These are phyloP conservation scores for Coemansia brasiliensis DNA, from an alignment of 192 early-diverging fungal species.

Conservation along the genomic window DNA sequence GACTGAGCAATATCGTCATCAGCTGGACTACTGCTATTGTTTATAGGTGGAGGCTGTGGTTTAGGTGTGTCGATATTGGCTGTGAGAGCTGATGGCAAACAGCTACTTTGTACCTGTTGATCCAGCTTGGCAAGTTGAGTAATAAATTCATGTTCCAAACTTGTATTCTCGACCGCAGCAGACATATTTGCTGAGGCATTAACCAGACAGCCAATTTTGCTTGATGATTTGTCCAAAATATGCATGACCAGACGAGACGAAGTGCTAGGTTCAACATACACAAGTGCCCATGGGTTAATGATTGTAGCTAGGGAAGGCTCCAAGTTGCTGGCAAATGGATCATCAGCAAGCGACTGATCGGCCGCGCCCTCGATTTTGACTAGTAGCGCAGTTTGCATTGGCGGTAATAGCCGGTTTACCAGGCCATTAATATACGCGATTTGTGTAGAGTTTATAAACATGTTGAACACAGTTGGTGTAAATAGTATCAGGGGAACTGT, in stretches of 20 bases:
- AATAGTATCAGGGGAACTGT: constrained; percentile 34
- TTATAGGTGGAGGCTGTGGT: no score
- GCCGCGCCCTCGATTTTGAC: constrained; percentile 13
- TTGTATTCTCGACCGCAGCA: no score
- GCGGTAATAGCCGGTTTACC: constrained; percentile 2
- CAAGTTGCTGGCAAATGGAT: constrained; percentile 24
- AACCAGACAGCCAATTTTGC: no score
- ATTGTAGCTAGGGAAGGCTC: no score
- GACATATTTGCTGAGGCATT: no score
- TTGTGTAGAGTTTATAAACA: constrained; percentile 34
- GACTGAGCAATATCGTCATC: background rate
- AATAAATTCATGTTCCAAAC: constrained; percentile 28
- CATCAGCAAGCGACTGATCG: background rate
- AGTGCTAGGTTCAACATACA: constrained; percentile 11
- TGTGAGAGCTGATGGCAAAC: no score
- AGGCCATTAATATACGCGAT: constrained; percentile 31
- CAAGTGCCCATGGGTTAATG: no score
- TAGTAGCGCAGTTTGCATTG: constrained; percentile 9
- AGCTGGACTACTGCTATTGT: background rate
- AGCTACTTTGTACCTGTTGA: no score
- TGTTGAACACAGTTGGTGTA: constrained; percentile 6
- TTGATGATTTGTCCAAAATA: constrained; percentile 16
- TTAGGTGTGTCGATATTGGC: no score
- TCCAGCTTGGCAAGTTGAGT: constrained; percentile 13
- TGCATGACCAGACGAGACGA: constrained; percentile 27